phyloP scores from a whole-genome alignment of 495 filamentous ascomycete genomes.

The Parachaetomium inaequale region DNA sequence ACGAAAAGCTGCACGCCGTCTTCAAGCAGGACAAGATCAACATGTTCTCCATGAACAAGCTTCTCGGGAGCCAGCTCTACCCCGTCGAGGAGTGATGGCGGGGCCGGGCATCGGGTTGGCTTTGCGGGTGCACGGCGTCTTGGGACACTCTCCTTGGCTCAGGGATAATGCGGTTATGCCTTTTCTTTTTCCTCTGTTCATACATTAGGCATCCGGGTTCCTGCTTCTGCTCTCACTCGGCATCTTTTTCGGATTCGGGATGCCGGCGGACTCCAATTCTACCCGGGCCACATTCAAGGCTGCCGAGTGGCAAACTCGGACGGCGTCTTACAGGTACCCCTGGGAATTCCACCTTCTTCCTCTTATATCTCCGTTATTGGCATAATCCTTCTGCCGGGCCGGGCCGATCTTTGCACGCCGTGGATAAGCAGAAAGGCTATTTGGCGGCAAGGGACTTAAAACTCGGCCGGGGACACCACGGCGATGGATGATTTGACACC shows the following conservation, averaged over 20 bases:
- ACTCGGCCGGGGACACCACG: background rate
- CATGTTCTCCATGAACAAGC: slow-evolving; percentile 96
- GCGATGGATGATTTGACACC: background rate
- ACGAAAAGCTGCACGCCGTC: slow-evolving; percentile 81
- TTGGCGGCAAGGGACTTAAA: background rate
- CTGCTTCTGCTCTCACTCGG: background rate
- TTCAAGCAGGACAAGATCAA: slow-evolving; percentile 89
- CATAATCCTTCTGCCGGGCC: background rate
- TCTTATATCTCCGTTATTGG: background rate
- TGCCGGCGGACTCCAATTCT: background rate
- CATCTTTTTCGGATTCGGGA: background rate
- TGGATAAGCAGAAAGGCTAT: background rate
- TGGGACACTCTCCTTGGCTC: background rate
- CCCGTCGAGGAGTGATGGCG: slow-evolving; percentile 46
- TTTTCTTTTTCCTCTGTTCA: background rate
- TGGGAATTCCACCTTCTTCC: background rate
- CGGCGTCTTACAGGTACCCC: background rate
- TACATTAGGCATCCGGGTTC: background rate
- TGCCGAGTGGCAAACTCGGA: background rate
- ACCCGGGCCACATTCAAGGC: background rate
- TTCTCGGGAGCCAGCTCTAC: slow-evolving; percentile 54
- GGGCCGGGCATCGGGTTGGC: background rate
- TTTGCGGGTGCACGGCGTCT: slow-evolving; percentile 29
- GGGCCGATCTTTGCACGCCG: background rate
- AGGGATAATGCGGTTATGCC: background rate